phyloP scores from a whole-genome alignment of 1,284 basidiomycete species.

The Irpex sp. region DNA sequence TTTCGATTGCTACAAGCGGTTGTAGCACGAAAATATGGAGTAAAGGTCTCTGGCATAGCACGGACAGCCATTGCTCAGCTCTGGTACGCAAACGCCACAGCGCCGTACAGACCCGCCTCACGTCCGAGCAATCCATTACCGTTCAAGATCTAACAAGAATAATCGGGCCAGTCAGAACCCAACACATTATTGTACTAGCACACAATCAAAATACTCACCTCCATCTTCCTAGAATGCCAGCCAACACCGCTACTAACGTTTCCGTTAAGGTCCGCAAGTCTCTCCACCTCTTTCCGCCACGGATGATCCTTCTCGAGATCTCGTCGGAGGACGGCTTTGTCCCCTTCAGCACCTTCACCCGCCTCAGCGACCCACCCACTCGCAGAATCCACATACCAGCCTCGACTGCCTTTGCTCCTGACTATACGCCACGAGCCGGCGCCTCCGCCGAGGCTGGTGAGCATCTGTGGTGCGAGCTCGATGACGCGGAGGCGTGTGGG shows the following conservation, averaged over 20 bases:
- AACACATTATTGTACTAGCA: no score
- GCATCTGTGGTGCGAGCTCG: slow-evolving; percentile 77
- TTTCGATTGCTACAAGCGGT: neutral
- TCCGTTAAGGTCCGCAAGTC: slow-evolving; percentile 79
- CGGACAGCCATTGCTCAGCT: slow-evolving; percentile 41
- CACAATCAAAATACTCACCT: slow-evolving; percentile 50
- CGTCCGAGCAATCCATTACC: slow-evolving; percentile 89
- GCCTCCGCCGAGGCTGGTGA: slow-evolving; percentile 72
- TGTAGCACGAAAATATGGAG: neutral
- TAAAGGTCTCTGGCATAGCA: no score
- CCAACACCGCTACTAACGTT: slow-evolving; percentile 89
- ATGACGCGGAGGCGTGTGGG: slow-evolving; percentile 84
- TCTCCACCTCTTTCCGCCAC: slow-evolving; percentile 64
- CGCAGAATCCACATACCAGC: slow-evolving; percentile 93
- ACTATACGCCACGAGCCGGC: slow-evolving; percentile 86
- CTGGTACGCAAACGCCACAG: slow-evolving; percentile 87
- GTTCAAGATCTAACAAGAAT: slow-evolving; percentile 57
- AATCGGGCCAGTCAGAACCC: no score
- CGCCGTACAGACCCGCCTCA: slow-evolving; percentile 92
- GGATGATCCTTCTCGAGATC: slow-evolving; percentile 63
- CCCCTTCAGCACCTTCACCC: slow-evolving; percentile 1
- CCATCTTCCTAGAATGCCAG: slow-evolving; percentile 98
- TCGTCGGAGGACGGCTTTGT: slow-evolving; percentile 42
- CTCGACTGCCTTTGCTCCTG: slow-evolving; percentile 87
- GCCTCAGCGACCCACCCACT: slow-evolving; percentile 65